A percentile compares a stretch with the other conserved stretches of the same genome.
phyloP scores from a whole-genome alignment of 495 filamentous ascomycete species.

The Penicillium cinerascens region DNA sequence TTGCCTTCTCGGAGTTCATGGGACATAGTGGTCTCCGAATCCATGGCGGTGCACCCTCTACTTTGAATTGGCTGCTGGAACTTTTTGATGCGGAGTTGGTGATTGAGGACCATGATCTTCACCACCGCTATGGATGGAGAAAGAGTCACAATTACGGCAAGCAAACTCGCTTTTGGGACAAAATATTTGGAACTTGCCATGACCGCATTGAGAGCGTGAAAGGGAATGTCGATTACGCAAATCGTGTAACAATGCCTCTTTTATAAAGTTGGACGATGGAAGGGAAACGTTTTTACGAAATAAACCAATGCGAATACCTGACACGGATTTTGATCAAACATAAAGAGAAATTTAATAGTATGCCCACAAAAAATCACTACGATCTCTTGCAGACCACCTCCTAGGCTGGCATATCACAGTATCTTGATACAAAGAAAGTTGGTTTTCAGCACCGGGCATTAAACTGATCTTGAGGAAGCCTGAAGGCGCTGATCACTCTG shows the following conservation, averaged over 20 bases:
- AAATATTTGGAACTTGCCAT: constrained; percentile 27
- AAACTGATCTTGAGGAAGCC: too few species aligned
- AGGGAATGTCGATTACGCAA: constrained; percentile 25
- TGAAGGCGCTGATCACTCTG: too few species aligned
- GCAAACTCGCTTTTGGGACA: constrained; percentile 30
- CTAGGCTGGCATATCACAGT: too few species aligned
- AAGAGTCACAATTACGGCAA: constrained; percentile 32
- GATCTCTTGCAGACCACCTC: too few species aligned
- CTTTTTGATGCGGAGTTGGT: constrained; percentile 26
- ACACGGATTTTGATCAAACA: too few species aligned
- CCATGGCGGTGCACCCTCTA: constrained; percentile 22
- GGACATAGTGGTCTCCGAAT: constrained; percentile 28
- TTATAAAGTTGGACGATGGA: constrained; percentile 6
- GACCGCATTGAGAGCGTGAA: constrained; percentile 24
- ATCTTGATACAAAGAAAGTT: too few species aligned
- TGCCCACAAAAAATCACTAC: too few species aligned
- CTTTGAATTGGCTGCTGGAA: constrained; percentile 26
- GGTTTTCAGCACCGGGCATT: too few species aligned
- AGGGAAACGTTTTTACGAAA: not conserved
- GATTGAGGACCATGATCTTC: constrained; percentile 31
- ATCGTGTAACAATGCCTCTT: constrained; percentile 24
- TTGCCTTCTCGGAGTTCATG: constrained; percentile 28
- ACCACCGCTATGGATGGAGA: constrained; percentile 31
- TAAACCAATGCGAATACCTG: not conserved
- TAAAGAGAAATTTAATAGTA: too few species aligned